Conservation (phyloP, 805 yeast species). For the Wickerhamomyces kurtzmanii region DNA sequence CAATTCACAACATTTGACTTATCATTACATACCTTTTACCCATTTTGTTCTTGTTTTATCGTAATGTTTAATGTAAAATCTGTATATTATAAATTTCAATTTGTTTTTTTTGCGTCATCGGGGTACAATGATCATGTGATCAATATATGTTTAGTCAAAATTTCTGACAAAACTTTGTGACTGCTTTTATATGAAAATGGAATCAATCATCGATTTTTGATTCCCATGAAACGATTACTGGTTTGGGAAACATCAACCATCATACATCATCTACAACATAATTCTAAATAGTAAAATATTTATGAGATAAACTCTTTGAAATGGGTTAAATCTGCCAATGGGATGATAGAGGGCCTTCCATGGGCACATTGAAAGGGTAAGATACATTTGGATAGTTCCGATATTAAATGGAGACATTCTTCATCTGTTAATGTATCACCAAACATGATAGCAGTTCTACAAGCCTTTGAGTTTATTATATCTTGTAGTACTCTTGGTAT, state of each 20-base stretch:
- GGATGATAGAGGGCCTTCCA: slow-evolving; percentile 69
- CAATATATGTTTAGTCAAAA: too few relatives aligned
- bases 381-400: slow-evolving; percentile 33
- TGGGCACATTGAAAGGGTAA: slow-evolving; percentile 80
- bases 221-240: too few relatives aligned
- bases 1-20: neutral
- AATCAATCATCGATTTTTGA: too few relatives aligned
- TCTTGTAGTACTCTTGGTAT: slow-evolving; percentile 46
- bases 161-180: too few relatives aligned
- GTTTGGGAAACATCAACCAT: too few relatives aligned
- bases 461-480: slow-evolving; percentile 49
- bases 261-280: too few relatives aligned
- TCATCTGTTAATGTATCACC: slow-evolving; percentile 38
- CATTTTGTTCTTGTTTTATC: slow-evolving; percentile 13
- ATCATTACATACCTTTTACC: slow-evolving; percentile 18
- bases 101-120: too few relatives aligned
- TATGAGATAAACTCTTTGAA: too few relatives aligned
- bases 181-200: too few relatives aligned
- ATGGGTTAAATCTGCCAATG: slow-evolving; percentile 24
- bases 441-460: slow-evolving; percentile 63
- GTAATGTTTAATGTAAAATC: slow-evolving; percentile 3
- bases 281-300: too few relatives aligned
- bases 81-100: slow-evolving; percentile 12
- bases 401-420: slow-evolving; percentile 37
- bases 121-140: too few relatives aligned